Evolutionary conservation across 2,329 filamentous ascomycete genomes (phyloP), one percentile per base, ranked within the genome.

Genomic region (Ustulina deusta): DNA sequence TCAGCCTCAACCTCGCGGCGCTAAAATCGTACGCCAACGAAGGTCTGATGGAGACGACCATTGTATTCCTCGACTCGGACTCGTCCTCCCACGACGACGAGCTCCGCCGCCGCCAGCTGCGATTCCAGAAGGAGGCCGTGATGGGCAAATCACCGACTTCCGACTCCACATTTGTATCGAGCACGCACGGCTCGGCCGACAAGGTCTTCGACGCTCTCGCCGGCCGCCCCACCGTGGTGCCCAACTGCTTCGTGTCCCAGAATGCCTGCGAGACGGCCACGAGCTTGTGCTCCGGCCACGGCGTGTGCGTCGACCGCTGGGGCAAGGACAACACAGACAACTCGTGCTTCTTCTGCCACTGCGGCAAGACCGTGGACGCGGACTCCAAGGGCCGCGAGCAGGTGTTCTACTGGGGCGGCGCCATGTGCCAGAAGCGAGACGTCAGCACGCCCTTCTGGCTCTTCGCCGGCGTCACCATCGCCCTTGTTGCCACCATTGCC

Each of bases 361-460:
- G 96, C 83, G 82, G 83, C 61, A 82, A 86, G 48, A 91, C 89
- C 1, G 80, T 85, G 20, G 78, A 84, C 58, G 79, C 82, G 61
- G 79, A 82, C 58, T 78, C 78, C 49, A 79, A 83, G 38, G 83
- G 85, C 59, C 83, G 84, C 51, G 78, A 27, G 20, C 62, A 65
- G 7, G 83, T 85, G 42, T 89, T 89, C 79, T 86, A 90, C 77
- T 98, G 94, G 93, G 95, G 90, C 57, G 96, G 96, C 17, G 84
- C 89, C 42, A 91, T 91, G 54, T 99, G 96, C 83, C 90, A 96
- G 78, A 99, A 98, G 88, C 87, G 91, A 79, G 95, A 99, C 77
- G 84, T 98, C 60, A 97, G 93, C 78, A 87, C 90, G 32, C 90
- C 92, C 5, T 98, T 99, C 82, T 97, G 94, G 89, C 83, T 99